Evolutionary conservation across 805 yeast genomes (phyloP), one percentile per base, ranked within the genome.

Genomic region (Brettanomyces nanus): DNA sequence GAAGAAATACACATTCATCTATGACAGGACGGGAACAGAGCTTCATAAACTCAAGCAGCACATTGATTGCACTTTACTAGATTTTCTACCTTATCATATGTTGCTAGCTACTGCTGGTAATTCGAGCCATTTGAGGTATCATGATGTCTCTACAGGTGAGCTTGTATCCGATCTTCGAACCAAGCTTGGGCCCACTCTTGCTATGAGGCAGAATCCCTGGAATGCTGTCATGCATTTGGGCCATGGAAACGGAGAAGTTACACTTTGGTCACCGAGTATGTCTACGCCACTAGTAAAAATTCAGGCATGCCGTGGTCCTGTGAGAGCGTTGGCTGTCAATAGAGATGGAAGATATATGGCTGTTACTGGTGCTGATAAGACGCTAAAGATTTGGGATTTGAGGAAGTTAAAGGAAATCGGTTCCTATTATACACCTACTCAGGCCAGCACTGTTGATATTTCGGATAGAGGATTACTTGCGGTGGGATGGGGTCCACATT

Each of bases 401-500:
- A 75, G 98, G 53, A 85, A 73, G 46, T 83, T 82, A 59, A 75
- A 77, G 59, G 86, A 79, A 52, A 51, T 85, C 23, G 90, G 84
- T 51, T 62, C 85, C 2, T 81, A 82, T 51, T 59, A 50, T 55
- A 71, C 75, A 4, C 96, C 95, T 17, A 84, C 95, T 0, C 96
- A 95, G 2, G 95, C 95, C 0, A 66, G 77, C 11, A 72, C 85
- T 17, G 62, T 87, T 15, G 77, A 78, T 47, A 78, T 89, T 28
- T 86, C 96, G 2, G 97, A 90, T 58, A 71, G 85, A 1, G 97
- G 96, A 1, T 65, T 92, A 17, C 59, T 92, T 25, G 77, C 92
- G 1, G 86, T 85, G n/a, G 82, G 94, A 3, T 85, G 96, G 85
- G 97, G 97, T 6, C 89, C 97, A 0, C 96, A 89, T 60, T 81